Evolutionary conservation across 768 basidiomycete species (phyloP).

Genomic region (Lactarius sp.): DNA sequence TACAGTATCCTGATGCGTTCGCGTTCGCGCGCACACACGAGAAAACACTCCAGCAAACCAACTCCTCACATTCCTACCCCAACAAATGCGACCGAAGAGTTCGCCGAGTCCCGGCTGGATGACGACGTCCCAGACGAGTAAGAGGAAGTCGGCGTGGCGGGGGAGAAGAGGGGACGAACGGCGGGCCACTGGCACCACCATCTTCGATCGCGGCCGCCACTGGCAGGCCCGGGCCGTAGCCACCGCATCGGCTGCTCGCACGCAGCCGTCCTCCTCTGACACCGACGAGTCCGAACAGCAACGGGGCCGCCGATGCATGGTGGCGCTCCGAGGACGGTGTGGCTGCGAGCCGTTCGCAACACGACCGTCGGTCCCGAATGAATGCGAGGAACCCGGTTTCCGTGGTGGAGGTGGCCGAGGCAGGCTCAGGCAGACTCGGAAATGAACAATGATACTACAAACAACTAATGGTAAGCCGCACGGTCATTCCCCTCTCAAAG

Average conservation of each 20-base stretch:
- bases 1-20: neutral
- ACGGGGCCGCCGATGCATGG: neutral
- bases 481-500: neutral
- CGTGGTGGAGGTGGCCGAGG: neutral
- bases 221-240: neutral
- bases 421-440: neutral
- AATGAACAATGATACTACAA: neutral
- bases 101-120: slow-evolving; percentile 11
- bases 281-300: neutral
- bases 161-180: slow-evolving; percentile 4
- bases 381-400: neutral
- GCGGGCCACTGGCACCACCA: neutral
- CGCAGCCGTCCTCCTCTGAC: neutral
- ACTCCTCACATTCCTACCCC: neutral
- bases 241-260: neutral
- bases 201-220: neutral
- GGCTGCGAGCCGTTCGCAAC: neutral
- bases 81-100: slow-evolving; percentile 8
- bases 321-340: slow-evolving; percentile 3
- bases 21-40: neutral
- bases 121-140: slow-evolving; percentile 10
- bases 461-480: neutral
- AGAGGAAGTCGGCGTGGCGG: slow-evolving; percentile 6
- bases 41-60: neutral
- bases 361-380: neutral